These are phyloP conservation scores for Kingdonia uniflora DNA, from an alignment of 164 flowering plant species.

Conservation along the genomic window DNA sequence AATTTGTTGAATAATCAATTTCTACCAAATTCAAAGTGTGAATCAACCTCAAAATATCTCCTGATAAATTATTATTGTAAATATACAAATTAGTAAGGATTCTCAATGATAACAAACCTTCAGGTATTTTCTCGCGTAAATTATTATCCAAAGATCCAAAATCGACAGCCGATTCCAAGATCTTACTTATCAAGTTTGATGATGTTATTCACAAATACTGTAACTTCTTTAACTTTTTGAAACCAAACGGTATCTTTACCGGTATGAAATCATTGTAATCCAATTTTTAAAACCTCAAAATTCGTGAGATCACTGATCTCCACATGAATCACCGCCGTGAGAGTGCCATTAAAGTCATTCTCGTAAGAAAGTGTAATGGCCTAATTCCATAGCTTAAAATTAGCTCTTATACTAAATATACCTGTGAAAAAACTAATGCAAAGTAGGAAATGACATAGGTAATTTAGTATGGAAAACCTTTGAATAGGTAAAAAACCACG, in stretches of 20 bases:
- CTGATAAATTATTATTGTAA: slow-evolving; percentile 37
- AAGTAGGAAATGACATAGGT: too few species aligned
- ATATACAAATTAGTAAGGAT: slow-evolving; percentile 36
- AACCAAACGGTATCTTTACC: slow-evolving; percentile 46
- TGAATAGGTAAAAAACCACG: too few species aligned
- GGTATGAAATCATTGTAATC: slow-evolving; percentile 58
- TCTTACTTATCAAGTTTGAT: slow-evolving; percentile 44
- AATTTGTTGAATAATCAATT: slow-evolving; percentile 43
- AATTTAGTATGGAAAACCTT: too few species aligned
- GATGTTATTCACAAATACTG: slow-evolving; percentile 16
- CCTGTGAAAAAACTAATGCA: too few species aligned
- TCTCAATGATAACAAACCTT: slow-evolving; percentile 34
- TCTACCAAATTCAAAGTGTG: slow-evolving; percentile 21
- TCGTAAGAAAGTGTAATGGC: too few species aligned
- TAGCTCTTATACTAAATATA: too few species aligned
- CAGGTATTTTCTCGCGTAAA: slow-evolving; percentile 40
- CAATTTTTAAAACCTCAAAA: slow-evolving; percentile 33
- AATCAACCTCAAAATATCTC: slow-evolving; percentile 35
- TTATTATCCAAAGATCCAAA: slow-evolving; percentile 45
- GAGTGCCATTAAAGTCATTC: slow-evolving; percentile 48
- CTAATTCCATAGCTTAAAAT: too few species aligned
- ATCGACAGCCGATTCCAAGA: slow-evolving; percentile 52
- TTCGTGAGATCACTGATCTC: slow-evolving; percentile 26
- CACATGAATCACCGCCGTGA: too few species aligned
- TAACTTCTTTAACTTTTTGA: slow-evolving; percentile 32